Percentiles rank a stretch among this genome's conserved stretches.
phyloP scores from a whole-genome alignment of 768 basidiomycete genomes.

The Pisolithus microcarpus region DNA sequence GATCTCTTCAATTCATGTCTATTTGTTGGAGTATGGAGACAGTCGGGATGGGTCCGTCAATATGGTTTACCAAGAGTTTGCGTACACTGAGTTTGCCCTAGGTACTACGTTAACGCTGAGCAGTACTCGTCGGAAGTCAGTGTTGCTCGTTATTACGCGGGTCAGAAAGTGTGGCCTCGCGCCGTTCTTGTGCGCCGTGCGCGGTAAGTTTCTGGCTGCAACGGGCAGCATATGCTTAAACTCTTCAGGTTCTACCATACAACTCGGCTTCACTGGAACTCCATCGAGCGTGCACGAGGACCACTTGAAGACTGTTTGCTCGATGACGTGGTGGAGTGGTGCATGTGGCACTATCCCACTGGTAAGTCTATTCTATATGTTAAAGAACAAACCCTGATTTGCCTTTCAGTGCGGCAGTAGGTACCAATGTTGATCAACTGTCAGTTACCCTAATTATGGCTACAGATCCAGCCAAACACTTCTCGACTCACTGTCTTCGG shows the following conservation, averaged over 20 bases:
- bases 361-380: constrained; percentile 19
- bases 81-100: constrained; percentile 16
- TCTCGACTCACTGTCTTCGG: constrained; percentile 24
- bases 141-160: constrained; percentile 59
- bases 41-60: constrained; percentile 44
- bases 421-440: constrained; percentile 4
- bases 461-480: constrained; percentile 33
- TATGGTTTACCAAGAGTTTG: constrained; percentile 5
- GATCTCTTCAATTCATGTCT: constrained; percentile 56
- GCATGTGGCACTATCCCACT: constrained; percentile 66
- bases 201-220: constrained; percentile 35
- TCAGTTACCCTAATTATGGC: neutral
- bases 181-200: constrained; percentile 62
- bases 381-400: neutral
- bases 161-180: constrained; percentile 73
- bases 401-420: constrained; percentile 23
- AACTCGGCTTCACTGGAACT: constrained; percentile 64
- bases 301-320: constrained; percentile 55
- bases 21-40: constrained; percentile 70
- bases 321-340: constrained; percentile 70
- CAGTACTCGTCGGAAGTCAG: constrained; percentile 54
- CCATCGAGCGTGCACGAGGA: constrained; percentile 58
- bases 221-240: neutral
- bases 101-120: constrained; percentile 52
- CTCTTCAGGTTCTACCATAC: constrained; percentile 54